A percentile compares a stretch with the other conserved stretches of the same genome.
phyloP scores from a whole-genome alignment of 352 stramenopile genomes.

The Globisporangium perplexum region DNA sequence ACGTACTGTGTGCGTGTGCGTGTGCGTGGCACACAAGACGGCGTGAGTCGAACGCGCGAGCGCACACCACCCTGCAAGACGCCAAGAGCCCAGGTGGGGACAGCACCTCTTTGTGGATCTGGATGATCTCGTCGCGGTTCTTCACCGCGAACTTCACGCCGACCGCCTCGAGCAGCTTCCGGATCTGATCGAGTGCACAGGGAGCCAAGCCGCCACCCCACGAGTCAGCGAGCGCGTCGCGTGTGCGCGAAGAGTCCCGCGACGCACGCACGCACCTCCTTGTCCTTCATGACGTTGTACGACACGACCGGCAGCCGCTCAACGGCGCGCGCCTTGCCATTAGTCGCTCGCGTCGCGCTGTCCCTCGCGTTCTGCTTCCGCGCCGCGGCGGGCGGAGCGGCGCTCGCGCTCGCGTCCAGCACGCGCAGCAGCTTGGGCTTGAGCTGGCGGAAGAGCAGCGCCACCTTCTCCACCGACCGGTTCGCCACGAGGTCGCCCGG shows the following conservation, averaged over 20 bases:
- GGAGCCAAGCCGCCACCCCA: neutral
- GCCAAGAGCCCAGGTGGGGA: neutral
- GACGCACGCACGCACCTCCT: slow-evolving; percentile 30
- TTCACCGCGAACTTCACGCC: slow-evolving; percentile 53
- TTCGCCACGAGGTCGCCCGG: slow-evolving; percentile 61
- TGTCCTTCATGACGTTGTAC: slow-evolving; percentile 85
- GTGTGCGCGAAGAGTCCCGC: neutral
- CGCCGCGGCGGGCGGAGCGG: neutral
- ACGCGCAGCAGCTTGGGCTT: slow-evolving; percentile 60
- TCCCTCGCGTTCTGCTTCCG: slow-evolving; percentile 2
- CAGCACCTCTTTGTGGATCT: slow-evolving; percentile 83
- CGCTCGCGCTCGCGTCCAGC: slow-evolving; percentile 14
- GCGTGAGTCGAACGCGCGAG: neutral
- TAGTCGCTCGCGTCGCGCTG: neutral
- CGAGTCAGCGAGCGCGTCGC: neutral
- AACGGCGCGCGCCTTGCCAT: slow-evolving; percentile 10
- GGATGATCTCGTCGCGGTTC: slow-evolving; percentile 81
- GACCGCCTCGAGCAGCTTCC: slow-evolving; percentile 68
- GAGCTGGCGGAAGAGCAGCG: slow-evolving; percentile 55
- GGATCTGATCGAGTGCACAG: slow-evolving; percentile 15
- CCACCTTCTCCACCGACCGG: slow-evolving; percentile 66
- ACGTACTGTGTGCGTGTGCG: slow-evolving; percentile 49
- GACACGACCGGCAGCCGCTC: slow-evolving; percentile 72
- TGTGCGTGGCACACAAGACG: neutral
- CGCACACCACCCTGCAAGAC: neutral